Evolutionary conservation across 129 eudicot species (phyloP).

Genomic region (Pittosporum tobira): DNA sequence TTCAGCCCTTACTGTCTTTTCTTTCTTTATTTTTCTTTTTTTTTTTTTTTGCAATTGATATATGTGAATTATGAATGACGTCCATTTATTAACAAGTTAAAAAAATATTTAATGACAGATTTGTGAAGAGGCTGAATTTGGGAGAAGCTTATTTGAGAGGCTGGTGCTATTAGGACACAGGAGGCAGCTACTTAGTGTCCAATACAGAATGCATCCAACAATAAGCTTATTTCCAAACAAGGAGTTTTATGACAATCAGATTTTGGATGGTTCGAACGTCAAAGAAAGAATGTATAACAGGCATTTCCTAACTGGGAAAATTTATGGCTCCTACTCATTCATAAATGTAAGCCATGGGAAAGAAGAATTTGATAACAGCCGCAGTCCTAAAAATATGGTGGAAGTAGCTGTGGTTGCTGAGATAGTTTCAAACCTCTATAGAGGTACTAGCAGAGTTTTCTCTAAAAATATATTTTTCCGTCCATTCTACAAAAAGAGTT

Average conservation of each 20-base stretch:
- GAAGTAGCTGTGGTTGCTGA: conserved; percentile 20
- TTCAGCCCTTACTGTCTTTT: too few species aligned
- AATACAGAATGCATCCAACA: conserved; percentile 31
- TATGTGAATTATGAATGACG: too few species aligned
- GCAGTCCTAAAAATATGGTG: conserved; percentile 15
- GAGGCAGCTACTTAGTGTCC: conserved; percentile 21
- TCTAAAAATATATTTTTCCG: too few species aligned
- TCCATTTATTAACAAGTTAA: too few species aligned
- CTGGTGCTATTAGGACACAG: conserved; percentile 10
- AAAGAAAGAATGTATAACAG: conserved; percentile 4
- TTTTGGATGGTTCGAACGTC: conserved; percentile 21
- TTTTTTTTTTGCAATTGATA: neutral
- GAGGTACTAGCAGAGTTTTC: too few species aligned
- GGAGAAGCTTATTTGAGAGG: conserved; percentile 26
- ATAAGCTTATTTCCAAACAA: conserved; percentile 28
- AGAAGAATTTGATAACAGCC: conserved; percentile 13
- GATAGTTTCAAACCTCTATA: conserved; percentile 11
- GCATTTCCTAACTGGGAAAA: conserved; percentile 5
- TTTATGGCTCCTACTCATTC: conserved; percentile 29
- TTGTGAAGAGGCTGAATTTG: conserved; percentile 9
- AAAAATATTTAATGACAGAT: conserved; percentile 13
- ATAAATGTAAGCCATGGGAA: conserved; percentile 18
- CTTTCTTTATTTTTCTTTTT: neutral
- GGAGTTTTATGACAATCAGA: conserved; percentile 20
- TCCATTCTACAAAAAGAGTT: too few species aligned